Evolutionary conservation across 164 flowering plant genomes (phyloP).

Genomic region (Stephania yunnanensis): DNA sequence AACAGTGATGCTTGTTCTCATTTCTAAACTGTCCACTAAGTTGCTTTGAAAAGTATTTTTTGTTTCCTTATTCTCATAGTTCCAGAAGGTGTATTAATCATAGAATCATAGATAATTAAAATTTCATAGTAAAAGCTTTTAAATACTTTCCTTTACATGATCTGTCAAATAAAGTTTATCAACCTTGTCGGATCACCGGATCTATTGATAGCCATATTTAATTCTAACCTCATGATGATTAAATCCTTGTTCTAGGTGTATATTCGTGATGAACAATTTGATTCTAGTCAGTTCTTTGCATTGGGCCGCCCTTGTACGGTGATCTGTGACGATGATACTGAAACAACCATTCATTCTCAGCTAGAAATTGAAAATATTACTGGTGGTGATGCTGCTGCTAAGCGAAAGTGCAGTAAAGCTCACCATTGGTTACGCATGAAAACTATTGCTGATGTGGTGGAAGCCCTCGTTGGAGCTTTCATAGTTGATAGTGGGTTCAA

Average conservation of each 20-base stretch:
- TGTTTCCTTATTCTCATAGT: background rate
- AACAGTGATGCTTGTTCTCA: background rate
- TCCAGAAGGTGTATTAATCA: background rate
- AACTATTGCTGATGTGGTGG: slow-evolving; percentile 88
- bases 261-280: slow-evolving; percentile 80
- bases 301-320: slow-evolving; percentile 65
- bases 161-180: background rate
- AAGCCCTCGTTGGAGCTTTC: slow-evolving; percentile 89
- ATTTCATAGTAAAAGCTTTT: background rate
- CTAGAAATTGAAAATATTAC: slow-evolving; percentile 3
- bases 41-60: background rate
- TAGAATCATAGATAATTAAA: background rate
- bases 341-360: slow-evolving; percentile 38
- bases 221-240: background rate
- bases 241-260: slow-evolving; percentile 48
- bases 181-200: background rate
- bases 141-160: background rate
- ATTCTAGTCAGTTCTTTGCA: slow-evolving; percentile 64
- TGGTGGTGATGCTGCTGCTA: slow-evolving; percentile 16
- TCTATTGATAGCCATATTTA: background rate
- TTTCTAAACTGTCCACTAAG: background rate
- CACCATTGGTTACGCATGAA: slow-evolving; percentile 82
- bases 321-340: slow-evolving; percentile 47
- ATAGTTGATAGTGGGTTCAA: slow-evolving; percentile 89
- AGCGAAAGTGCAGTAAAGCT: slow-evolving; percentile 50